Evolutionary conservation across 2,329 filamentous ascomycete genomes (phyloP), one percentile per base, ranked within the genome.

Genomic region (Colletotrichum godetiae): DNA sequence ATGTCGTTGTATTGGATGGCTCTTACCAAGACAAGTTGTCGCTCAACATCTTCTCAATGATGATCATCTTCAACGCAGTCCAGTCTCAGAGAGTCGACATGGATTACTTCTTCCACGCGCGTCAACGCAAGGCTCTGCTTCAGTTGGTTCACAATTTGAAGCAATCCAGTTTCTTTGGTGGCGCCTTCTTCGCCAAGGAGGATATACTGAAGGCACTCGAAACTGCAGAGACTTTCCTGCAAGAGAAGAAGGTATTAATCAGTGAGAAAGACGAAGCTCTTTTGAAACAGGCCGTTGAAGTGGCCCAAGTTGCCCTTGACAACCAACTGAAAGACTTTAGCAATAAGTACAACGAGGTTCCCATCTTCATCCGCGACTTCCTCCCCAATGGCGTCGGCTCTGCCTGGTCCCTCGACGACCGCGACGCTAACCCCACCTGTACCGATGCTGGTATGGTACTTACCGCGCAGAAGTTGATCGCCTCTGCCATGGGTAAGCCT

Each of bases 71-170:
- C 76, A 98, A 98, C 79, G 92, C 95, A 0, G 91, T 98, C 0
- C 95, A 95, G 29, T 98, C 95, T 5, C 94, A 98, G 79, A 88
- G 95, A 12, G 91, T 89, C 0, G 96, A 96, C 77, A 86, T 90
- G 68, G 95, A 98, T 80, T 98, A 98, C 79, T 92, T 98, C 75
- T 98, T 98, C 77, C 93, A 98, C 77, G 89, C 90, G 0, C 91
- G 88, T 13, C 95, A 95, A 77, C 85, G 89, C 35, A 92, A 91
- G 74, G 87, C 88, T 52, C 84, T 97, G 13, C 84, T 92, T 31
- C 86, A 90, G 66, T 85, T 97, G 2, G 92, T 97, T 5, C 88
- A 88, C 68, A 98, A 98, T 78, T 82, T 98, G 57, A 90, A 94
- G 22, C 93, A 97, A 78, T 92, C 94, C 7, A 94, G 93, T 61